Base-by-base conservation (phyloP, 148 eudicot genomes). In the Selenicereus undatus region DNA sequence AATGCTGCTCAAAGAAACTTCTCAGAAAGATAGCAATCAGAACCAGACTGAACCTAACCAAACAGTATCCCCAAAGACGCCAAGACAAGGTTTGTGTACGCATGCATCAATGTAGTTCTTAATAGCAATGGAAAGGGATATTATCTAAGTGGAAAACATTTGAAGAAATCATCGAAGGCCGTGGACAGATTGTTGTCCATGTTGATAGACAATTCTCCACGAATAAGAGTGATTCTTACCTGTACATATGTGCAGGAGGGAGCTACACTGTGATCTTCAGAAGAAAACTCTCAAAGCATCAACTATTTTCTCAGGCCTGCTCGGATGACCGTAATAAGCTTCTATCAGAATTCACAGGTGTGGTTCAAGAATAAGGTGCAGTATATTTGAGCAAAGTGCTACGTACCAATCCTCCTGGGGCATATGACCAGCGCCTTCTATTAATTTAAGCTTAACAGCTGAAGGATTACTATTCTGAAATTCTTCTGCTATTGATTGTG, bases 391-490 rank as follows among this genome's bases (percentile, higher is more conserved):
- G 45, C 36, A 70, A 43, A 21, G 73, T 29, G 48, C 36, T 29
- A 73, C 78, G 86, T 89, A 96, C 99, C 99, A 96, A 87, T 96
- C 99, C 84, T 96, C 99, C 76, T 96, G 99, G 64, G 99, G 99
- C 99, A 96, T 96, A 82, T 96, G 99, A 86, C 99, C 99, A 42
- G 99, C 99, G 66, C 99, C 99, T 92, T 96, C 99, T 74, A 96
- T 88, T 78, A 96, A 70, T 79, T 96, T 94, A 36, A 94, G 95
- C 92, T 91, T 81, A 50, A 96, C 82, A 36, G 64, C 75, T 68
- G 86, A 83, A 51, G 99, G 92, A 84, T 96, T 96, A 74, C 74
- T 85, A 83, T 92, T 89, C 78, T 90, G 90, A 75, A 96, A 96
- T 78, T 96, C 99, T 88, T 94, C 99, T 75, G 97, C 99, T 14